Evolutionary conservation across 768 basidiomycete genomes (phyloP).

Genomic region (Ephemerocybe angulata): DNA sequence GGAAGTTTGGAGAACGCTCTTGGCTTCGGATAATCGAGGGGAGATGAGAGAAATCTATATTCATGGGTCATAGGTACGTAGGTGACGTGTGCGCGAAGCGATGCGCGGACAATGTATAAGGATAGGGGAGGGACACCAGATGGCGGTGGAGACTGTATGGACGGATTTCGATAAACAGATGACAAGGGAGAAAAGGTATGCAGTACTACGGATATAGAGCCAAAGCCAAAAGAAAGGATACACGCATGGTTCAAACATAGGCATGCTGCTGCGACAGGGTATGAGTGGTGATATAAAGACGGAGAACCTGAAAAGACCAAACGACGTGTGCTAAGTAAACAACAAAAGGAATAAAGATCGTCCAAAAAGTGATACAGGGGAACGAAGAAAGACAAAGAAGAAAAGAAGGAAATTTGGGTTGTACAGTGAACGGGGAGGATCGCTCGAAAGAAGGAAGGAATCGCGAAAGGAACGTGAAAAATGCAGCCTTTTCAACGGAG

Average conservation of each 20-base stretch:
- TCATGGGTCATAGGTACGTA: too few species aligned
- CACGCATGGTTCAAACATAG: background rate
- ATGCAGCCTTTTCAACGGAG: slow-evolving; percentile 19
- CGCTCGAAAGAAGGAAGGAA: slow-evolving; percentile 1
- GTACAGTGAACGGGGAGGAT: slow-evolving; percentile 9
- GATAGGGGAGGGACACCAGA: background rate
- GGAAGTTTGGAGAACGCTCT: too few species aligned
- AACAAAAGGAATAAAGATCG: slow-evolving; percentile 4
- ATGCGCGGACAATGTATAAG: background rate
- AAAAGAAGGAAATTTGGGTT: slow-evolving; percentile 4
- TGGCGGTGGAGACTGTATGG: too few species aligned
- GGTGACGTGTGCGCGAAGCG: background rate
- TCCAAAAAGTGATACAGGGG: slow-evolving; percentile 1
- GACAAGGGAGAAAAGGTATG: background rate
- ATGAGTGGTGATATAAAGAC: background rate
- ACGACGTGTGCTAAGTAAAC: background rate
- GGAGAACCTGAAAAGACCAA: background rate
- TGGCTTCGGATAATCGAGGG: background rate
- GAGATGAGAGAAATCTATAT: background rate
- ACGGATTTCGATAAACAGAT: too few species aligned
- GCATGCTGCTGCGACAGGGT: background rate
- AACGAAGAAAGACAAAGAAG: background rate
- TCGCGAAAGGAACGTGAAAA: background rate
- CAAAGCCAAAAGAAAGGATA: background rate
- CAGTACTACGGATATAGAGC: background rate